Conservation (phyloP, 805 yeast genomes). For the Hemisphaericaspora nanyangensis region DNA sequence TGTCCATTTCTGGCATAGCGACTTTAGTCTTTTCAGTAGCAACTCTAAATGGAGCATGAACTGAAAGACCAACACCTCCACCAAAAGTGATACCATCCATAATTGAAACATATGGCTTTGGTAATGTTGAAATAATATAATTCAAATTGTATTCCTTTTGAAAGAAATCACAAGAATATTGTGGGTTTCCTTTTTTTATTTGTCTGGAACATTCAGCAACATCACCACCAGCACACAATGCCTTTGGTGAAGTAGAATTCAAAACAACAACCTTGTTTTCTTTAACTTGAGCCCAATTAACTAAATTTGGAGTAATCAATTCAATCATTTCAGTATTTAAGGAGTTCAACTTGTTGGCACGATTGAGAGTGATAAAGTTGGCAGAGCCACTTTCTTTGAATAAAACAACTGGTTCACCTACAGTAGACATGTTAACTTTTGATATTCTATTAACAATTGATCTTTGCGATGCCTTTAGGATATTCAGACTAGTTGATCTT, state of each 20-base stretch:
- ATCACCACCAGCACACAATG: constrained; percentile 97
- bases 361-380: constrained; percentile 70
- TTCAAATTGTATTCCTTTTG: constrained; percentile 77
- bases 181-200: constrained; percentile 45
- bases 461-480: background rate
- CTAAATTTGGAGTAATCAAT: constrained; percentile 65
- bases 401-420: constrained; percentile 47
- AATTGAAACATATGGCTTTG: constrained; percentile 81
- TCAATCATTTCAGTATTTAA: constrained; percentile 72
- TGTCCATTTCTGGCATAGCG: constrained; percentile 98
- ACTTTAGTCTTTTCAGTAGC: constrained; percentile 88
- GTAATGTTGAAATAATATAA: constrained; percentile 72
- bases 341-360: constrained; percentile 83
- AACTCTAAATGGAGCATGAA: constrained; percentile 87
- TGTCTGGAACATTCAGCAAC: constrained; percentile 73
- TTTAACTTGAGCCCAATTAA: constrained; percentile 71
- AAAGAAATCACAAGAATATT: constrained; percentile 62
- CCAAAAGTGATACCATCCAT: constrained; percentile 97
- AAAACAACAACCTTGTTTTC: constrained; percentile 64
- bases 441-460: background rate
- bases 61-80: constrained; percentile 91
- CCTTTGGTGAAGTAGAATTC: constrained; percentile 59
- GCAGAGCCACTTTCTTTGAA: constrained; percentile 62
- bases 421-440: background rate
- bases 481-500: background rate